Evolutionary conservation across 345 rosid species (phyloP), one percentile per base, ranked within the genome.

Genomic region (Brassica carinata): DNA sequence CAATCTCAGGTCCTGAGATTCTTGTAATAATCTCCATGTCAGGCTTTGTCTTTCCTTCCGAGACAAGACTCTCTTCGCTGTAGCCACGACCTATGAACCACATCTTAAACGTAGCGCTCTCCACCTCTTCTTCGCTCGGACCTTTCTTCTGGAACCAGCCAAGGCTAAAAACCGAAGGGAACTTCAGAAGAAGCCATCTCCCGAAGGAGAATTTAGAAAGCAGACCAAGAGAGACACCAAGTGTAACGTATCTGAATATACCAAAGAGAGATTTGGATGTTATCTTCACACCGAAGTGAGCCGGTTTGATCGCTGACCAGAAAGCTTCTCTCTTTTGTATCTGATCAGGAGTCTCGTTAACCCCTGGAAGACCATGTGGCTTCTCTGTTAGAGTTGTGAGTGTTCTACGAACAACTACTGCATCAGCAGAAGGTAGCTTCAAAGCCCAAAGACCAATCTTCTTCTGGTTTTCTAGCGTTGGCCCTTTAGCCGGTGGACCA

Each of bases 361-460:
- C 19, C 51, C 96, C 96, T 51, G 89, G 88, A 68, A 92, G 97
- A 55, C 96, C 97, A 13, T 63, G 72, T 17, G 92, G 94, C 43
- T 91, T 87, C 73, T 92, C 97, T 5, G 86, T 82, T 71, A 90
- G 85, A 58, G 85, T 80, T 71, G 92, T 57, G 72, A 90, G 90
- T 18, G 98, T 92, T 85, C 94, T 86, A 43, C 92, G 89, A 27
- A 94, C 96, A 78, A 91, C 90, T 13, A 86, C 67, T 2, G 96
- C 85, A 79, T 94, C 98, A 23, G 98, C 94, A 0, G 97, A 91
- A 48, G 97, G 97, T 73, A 92, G 82, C 87, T 85, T 94, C 59
- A 91, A 71, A 26, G 97, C 93, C 94, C 91, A 88, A 53, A 92
- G 91, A 31, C 94, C 94, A 75, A 90, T 75, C 82, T 89, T 85